Conservation (phyloP, 2,329 filamentous ascomycete genomes). For the Eutypa lata region DNA sequence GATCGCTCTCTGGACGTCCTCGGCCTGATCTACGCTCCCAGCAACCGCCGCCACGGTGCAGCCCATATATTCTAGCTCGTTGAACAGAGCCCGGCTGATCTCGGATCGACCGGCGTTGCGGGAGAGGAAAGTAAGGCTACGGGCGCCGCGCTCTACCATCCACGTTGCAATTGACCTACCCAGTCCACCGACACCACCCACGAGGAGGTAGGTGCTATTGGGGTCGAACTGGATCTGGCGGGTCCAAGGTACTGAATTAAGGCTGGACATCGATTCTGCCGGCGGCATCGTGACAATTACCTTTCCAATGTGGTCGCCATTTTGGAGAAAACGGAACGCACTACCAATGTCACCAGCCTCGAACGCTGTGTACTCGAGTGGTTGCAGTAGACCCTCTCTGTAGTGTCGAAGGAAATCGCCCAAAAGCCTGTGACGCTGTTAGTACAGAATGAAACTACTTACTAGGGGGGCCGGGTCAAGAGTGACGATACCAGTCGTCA, state of each 20-base stretch:
- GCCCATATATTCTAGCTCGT: slow-evolving; percentile 19
- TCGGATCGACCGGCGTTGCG: slow-evolving; percentile 22
- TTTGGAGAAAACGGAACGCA: slow-evolving; percentile 36
- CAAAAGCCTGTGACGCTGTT: slow-evolving; percentile 8
- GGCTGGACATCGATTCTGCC: slow-evolving; percentile 1
- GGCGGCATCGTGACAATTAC: slow-evolving; percentile 29
- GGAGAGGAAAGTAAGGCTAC: slow-evolving; percentile 35
- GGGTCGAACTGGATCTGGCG: slow-evolving; percentile 10
- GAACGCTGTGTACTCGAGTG: slow-evolving; percentile 18
- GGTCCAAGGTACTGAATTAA: slow-evolving; percentile 6
- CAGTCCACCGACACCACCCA: slow-evolving; percentile 30
- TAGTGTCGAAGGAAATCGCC: slow-evolving; percentile 9
- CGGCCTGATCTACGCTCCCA: slow-evolving; percentile 14
- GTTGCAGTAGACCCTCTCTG: slow-evolving; percentile 10
- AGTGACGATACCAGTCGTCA: too few relatives aligned
- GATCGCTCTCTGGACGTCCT: slow-evolving; percentile 13
- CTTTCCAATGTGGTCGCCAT: slow-evolving; percentile 40
- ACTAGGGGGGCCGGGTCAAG: background rate
- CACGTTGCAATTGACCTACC: slow-evolving; percentile 24
- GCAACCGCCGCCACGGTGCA: slow-evolving; percentile 11
- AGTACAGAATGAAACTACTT: slow-evolving; percentile 13
- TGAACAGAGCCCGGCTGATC: slow-evolving; percentile 11
- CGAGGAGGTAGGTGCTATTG: slow-evolving; percentile 25
- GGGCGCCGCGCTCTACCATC: slow-evolving; percentile 35
- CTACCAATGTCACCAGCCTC: slow-evolving; percentile 23